Evolutionary conservation across 1,284 basidiomycete species (phyloP), one percentile per base, ranked within the genome.

Genomic region (Tylopilus sp.): DNA sequence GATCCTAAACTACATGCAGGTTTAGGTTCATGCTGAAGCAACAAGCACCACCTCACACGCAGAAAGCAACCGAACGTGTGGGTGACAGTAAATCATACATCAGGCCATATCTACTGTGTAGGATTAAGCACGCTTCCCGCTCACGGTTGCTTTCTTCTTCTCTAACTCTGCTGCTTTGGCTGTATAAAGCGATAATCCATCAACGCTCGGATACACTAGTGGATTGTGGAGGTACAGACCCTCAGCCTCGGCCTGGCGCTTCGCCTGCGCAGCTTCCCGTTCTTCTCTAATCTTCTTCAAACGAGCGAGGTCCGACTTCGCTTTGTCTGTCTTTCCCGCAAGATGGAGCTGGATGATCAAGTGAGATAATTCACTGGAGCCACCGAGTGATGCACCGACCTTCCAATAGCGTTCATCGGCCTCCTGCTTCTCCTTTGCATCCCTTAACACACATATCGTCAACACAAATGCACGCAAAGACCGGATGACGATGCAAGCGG

Each of bases 341-440:
- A 72, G 51, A 59, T 89, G 87, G 21, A 87, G 74, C 86, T 89
- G 53, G 6, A 49, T 29, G 6, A 42, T 41, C 21, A 16, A 29
- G 33, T 53, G 47, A 57, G 49, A 55, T 30, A 1, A 1, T 25
- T 23, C 5, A 6, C 28, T 29, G 11, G 16, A 41, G n/a, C 34
- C 21, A 6, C 11, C 13, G 16, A 42, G 15, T 3, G 25, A 26
- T 16, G 25, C 18, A 55, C 72, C 30, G 49, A 81, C 87, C 82
- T 93, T 86, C 89, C 86, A 81, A 68, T 93, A 94, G 29, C 78
- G 74, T 36, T 92, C 90, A 60, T 88, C 80, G 0, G 92, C 90
- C 6, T 92, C 90, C 63, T 89, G 81, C 73, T 92, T 93, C 69
- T 94, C 91, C 61, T 91, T 91, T 59, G 82, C 82, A 63, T 96